Conservation (phyloP, 2,329 filamentous ascomycete genomes). For the Pseudogymnoascus sp. region DNA sequence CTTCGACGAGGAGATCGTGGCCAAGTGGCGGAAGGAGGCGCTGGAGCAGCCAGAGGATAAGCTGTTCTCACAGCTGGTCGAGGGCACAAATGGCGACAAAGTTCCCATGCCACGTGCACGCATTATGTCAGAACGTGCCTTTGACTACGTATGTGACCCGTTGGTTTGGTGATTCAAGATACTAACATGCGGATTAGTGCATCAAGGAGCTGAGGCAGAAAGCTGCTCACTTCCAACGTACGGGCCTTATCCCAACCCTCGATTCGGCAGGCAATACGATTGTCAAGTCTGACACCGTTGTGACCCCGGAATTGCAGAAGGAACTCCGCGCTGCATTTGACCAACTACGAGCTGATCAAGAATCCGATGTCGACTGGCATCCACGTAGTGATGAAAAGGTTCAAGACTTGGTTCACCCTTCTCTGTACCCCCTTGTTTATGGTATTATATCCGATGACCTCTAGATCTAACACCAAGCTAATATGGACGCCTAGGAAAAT, state of each 20-base stretch:
- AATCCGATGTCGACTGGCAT: conserved; percentile 49
- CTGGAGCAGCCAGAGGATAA: conserved; percentile 20
- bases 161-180: not conserved
- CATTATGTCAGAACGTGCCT: not conserved
- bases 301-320: conserved; percentile 32
- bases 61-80: conserved; percentile 28
- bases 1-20: conserved; percentile 19
- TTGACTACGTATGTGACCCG: not conserved
- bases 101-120: not conserved
- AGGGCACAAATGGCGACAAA: conserved; percentile 14
- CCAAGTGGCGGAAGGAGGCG: conserved; percentile 23
- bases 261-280: conserved; percentile 23
- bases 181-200: conserved; percentile 11
- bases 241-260: conserved; percentile 5
- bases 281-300: conserved; percentile 44
- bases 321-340: conserved; percentile 36
- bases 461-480: not conserved
- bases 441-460: conserved; percentile 24
- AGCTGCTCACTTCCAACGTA: conserved; percentile 15
- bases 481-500: not conserved
- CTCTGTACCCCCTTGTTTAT: conserved; percentile 52
- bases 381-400: conserved; percentile 48
- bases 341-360: conserved; percentile 42
- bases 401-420: conserved; percentile 55
- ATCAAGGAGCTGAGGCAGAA: conserved; percentile 21